Evolutionary conservation across 108 stramenopile genomes (phyloP).

Genomic region (Skeletonema marinoi): DNA sequence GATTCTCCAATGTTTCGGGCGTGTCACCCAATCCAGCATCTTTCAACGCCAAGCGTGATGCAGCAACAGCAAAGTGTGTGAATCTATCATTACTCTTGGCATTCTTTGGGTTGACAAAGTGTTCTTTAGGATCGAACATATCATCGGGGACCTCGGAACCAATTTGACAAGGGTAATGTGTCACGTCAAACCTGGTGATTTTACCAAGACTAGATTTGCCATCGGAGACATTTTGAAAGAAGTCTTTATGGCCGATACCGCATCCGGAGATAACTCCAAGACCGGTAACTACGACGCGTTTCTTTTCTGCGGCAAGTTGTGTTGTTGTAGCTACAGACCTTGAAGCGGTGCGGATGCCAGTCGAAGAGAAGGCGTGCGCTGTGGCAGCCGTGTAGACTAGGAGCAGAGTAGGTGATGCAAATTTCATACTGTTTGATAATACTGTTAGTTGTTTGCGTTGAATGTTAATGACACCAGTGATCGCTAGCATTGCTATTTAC

Average conservation of each 20-base stretch:
- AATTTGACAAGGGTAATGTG: conserved; percentile 87
- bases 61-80: conserved; percentile 96
- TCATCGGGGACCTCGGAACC: conserved; percentile 85
- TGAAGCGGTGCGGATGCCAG: conserved; percentile 17
- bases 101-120: conserved; percentile 88
- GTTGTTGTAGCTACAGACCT: conserved; percentile 14
- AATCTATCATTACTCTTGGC: conserved; percentile 91
- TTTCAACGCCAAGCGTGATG: conserved; percentile 83
- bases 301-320: conserved; percentile 29
- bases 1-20: conserved; percentile 74
- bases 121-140: conserved; percentile 87
- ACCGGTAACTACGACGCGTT: conserved; percentile 93
- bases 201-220: conserved; percentile 76
- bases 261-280: conserved; percentile 91
- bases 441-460: not conserved
- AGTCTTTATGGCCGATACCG: conserved; percentile 85
- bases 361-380: conserved; percentile 21
- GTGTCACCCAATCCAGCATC: conserved; percentile 87
- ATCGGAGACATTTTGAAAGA: conserved; percentile 76
- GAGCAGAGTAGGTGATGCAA: not conserved
- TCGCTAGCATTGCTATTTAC: not conserved
- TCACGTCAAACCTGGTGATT: conserved; percentile 82
- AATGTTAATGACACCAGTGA: not conserved
- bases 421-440: not conserved
- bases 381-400: conserved; percentile 12